Conservation (phyloP, 1,284 basidiomycete species). For the Grifola frondosa region DNA sequence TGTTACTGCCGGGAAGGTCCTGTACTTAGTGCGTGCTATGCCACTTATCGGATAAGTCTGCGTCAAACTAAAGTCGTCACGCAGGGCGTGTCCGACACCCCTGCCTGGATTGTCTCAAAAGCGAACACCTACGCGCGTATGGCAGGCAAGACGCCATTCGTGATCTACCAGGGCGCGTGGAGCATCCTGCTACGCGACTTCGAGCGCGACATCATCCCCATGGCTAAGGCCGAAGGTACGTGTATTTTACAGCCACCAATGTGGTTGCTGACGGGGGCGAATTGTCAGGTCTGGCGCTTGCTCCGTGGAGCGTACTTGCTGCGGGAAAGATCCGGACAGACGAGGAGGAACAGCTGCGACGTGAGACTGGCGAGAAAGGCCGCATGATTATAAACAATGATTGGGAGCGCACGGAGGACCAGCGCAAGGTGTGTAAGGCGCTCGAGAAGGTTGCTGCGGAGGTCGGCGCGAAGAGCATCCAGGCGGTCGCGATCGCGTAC, state of each 20-base stretch:
- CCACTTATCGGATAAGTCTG: conserved; percentile 27
- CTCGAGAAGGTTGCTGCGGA: conserved; percentile 28
- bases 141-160: conserved; percentile 49
- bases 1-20: conserved; percentile 41
- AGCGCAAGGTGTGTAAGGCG: conserved; percentile 22
- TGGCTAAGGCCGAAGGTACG: conserved; percentile 33
- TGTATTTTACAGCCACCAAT: background rate
- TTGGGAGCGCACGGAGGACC: conserved; percentile 27
- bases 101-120: conserved; percentile 53
- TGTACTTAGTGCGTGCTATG: conserved; percentile 38
- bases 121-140: conserved; percentile 52
- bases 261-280: background rate
- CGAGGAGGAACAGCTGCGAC: conserved; percentile 24
- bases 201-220: conserved; percentile 61
- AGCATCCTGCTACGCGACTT: conserved; percentile 48
- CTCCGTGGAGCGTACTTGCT: conserved; percentile 33
- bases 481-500: conserved; percentile 45
- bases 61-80: conserved; percentile 1
- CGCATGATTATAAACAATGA: conserved; percentile 8
- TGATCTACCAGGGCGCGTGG: conserved; percentile 57
- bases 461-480: conserved; percentile 21
- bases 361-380: conserved; percentile 21
- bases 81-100: conserved; percentile 41
- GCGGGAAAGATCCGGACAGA: conserved; percentile 29
- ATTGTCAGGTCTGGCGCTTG: conserved; percentile 19